Conservation (phyloP, 1,284 basidiomycete genomes). For the Anthracocystis walkeri region DNA sequence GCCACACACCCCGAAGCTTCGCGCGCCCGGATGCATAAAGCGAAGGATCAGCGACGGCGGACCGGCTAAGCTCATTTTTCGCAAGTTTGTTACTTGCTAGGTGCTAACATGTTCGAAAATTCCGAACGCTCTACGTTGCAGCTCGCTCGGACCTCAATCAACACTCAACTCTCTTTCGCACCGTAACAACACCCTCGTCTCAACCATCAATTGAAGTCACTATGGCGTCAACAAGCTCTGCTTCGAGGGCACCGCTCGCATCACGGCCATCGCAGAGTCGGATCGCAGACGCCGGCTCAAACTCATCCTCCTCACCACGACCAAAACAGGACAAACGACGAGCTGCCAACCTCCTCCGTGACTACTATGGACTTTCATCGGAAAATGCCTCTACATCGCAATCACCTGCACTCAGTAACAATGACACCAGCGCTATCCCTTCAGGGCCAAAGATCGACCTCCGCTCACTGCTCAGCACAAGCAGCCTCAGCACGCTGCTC, state of each 20-base stretch:
- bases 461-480: slow-evolving; percentile 33
- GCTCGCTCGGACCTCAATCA: slow-evolving; percentile 3
- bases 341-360: slow-evolving; percentile 51
- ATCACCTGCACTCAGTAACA: slow-evolving; percentile 9
- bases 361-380: slow-evolving; percentile 62
- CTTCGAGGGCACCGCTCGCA: slow-evolving; percentile 2
- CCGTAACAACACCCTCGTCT: background rate
- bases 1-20: background rate
- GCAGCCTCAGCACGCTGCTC: slow-evolving; percentile 52
- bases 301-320: slow-evolving; percentile 12
- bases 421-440: background rate
- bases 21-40: background rate
- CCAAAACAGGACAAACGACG: slow-evolving; percentile 37
- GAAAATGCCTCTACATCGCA: slow-evolving; percentile 16
- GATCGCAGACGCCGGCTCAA: background rate
- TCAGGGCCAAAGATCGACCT: slow-evolving; percentile 28
- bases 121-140: background rate
- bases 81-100: background rate
- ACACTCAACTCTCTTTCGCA: background rate
- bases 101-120: background rate
- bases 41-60: background rate
- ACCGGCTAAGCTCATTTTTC: too few relatives aligned
- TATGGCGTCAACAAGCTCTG: slow-evolving; percentile 12
- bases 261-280: slow-evolving; percentile 14
- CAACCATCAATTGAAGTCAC: background rate